Evolutionary conservation across 768 basidiomycete genomes (phyloP).

Genomic region (Podaxis sp.): DNA sequence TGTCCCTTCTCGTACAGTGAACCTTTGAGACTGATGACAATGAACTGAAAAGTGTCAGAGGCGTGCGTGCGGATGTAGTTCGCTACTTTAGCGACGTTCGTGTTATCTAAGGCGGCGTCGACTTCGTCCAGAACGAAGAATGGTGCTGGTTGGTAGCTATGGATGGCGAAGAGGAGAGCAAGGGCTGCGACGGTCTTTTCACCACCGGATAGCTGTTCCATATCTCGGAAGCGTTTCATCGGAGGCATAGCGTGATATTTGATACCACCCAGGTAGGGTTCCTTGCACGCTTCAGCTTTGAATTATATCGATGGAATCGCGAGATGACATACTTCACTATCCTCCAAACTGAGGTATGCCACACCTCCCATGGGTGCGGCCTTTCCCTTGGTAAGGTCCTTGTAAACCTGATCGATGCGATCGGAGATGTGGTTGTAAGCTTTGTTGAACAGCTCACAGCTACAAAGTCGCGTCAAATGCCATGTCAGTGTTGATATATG

Average conservation of each 20-base stretch:
- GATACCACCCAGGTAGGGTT: conserved; percentile 55
- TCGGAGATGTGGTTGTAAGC: conserved; percentile 97
- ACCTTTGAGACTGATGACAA: conserved; percentile 96
- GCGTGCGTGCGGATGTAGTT: conserved; percentile 89
- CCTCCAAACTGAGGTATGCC: conserved; percentile 94
- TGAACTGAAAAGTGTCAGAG: conserved; percentile 87
- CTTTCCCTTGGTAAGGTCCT: conserved; percentile 95
- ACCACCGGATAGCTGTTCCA: conserved; percentile 98
- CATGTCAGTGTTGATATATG: neutral
- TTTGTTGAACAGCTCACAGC: conserved; percentile 87
- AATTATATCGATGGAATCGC: neutral
- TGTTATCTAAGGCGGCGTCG: conserved; percentile 96
- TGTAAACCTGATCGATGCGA: conserved; percentile 93
- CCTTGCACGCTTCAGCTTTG: conserved; percentile 20
- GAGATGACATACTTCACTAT: conserved; percentile 71
- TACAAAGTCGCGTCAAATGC: conserved; percentile 17
- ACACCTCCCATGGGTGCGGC: conserved; percentile 94
- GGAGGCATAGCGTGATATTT: conserved; percentile 99
- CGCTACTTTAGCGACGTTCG: conserved; percentile 96
- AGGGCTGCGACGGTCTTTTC: conserved; percentile 98
- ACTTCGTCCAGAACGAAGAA: conserved; percentile 99
- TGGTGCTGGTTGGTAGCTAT: conserved; percentile 95
- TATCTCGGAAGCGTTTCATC: conserved; percentile 98
- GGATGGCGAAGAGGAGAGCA: conserved; percentile 95
- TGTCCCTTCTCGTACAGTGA: conserved; percentile 89